Evolutionary conservation across 208 protist genomes (phyloP), one percentile per base, ranked within the genome.

Genomic region (Leishmania gerbilli): DNA sequence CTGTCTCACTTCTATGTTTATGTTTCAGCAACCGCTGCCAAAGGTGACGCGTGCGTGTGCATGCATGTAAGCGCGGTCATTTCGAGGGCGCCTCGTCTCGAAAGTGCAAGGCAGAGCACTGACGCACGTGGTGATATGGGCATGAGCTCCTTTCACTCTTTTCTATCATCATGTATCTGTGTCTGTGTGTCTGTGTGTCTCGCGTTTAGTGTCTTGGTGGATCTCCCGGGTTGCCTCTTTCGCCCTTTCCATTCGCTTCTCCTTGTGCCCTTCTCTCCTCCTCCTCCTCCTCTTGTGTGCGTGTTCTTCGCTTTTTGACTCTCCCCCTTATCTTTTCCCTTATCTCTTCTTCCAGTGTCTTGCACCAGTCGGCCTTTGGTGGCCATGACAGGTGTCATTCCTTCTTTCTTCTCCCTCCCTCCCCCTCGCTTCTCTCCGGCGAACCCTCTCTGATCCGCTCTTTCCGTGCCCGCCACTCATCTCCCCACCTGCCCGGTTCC

Each of bases 391-490:
- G 24, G 19, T 27, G n/a, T 7, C 40, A 71, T 49, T 45, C 40
- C 67, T 37, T 67, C 51, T 77, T 15, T 24, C 17, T 40, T 76
- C 37, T 69, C 34, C 15, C 51, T 82, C n/a, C 64, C 74, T 71
- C 21, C 56, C 53, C 53, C 53, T 37, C 17, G 27, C 37, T 24
- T 37, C 40, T 13, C 37, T 62, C 19, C 68, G 15, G 49, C 49
- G 13, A 45, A 53, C 49, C 49, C 15, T 53, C 17, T 81, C 31
- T 64, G n/a, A 40, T 51, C 31, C 40, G 47, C 62, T 58, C 67
- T 78, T 78, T 53, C 64, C n/a, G 58, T 65, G 68, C 68, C 31
- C 11, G 3, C 24, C 55, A 40, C 47, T 84, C 74, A 42, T 64
- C 67, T 24, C 72, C 47, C 77, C n/a, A 13, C 27, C 24, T 79